Conservation (phyloP, 371 early-diverging fungal species). For the Lichtheimia hyalospora region DNA sequence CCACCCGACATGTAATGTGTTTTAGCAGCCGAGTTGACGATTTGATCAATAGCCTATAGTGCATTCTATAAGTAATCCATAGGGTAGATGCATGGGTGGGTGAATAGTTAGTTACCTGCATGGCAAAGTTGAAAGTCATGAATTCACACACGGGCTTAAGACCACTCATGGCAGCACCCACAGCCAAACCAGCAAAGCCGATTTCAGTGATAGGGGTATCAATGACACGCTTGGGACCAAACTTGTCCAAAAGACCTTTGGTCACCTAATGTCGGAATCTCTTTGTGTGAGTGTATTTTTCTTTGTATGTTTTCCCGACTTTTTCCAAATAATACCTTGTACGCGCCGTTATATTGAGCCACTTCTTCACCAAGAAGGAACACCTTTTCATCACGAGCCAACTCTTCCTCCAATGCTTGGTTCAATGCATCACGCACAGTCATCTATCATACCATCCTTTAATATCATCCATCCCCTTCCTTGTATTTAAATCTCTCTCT, state of each 20-base stretch:
- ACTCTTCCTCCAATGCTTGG: constrained; percentile 98
- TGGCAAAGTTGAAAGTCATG: constrained; percentile 99
- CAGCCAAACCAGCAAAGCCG: constrained; percentile 98
- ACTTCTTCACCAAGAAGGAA: constrained; percentile 99
- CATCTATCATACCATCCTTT: constrained; percentile 67
- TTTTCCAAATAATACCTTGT: constrained; percentile 79
- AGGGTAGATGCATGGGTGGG: neutral
- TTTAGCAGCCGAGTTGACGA: constrained; percentile 99
- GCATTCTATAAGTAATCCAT: neutral
- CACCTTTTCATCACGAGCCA: constrained; percentile 88
- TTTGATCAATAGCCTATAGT: constrained; percentile 95
- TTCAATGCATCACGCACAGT: constrained; percentile 98
- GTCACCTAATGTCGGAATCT: constrained; percentile 75
- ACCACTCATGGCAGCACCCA: constrained; percentile 96
- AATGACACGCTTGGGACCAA: constrained; percentile 94
- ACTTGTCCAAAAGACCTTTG: constrained; percentile 97
- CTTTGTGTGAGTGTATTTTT: constrained; percentile 25
- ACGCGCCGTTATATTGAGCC: constrained; percentile 98
- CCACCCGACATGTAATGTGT: constrained; percentile 99
- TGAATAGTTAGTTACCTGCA: constrained; percentile 81
- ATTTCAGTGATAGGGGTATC: constrained; percentile 99
- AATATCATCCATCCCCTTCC: no score
- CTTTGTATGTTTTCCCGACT: constrained; percentile 42
- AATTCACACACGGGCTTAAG: constrained; percentile 99
- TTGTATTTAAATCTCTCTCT: no score